Evolutionary conservation across 2,329 filamentous ascomycete species (phyloP).

Genomic region (Pseudogymnoascus sp.): DNA sequence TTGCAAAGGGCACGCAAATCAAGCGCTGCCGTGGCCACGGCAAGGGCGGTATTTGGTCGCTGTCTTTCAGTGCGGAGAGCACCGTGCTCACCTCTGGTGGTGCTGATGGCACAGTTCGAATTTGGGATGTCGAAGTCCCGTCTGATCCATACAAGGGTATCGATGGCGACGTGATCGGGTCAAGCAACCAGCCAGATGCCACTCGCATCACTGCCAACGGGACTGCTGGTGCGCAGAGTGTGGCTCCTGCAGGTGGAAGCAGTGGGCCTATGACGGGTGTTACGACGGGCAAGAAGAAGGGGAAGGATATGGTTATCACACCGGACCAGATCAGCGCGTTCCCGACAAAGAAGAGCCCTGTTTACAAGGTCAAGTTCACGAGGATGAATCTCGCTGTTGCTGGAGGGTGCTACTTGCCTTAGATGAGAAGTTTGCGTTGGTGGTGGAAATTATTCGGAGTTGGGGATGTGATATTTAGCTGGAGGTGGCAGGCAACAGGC

Average conservation of each 20-base stretch:
- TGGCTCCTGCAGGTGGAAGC: constrained; percentile 24
- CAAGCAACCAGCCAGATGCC: constrained; percentile 42
- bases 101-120: constrained; percentile 82
- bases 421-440: neutral
- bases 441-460: neutral
- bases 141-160: constrained; percentile 56
- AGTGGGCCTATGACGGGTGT: constrained; percentile 24
- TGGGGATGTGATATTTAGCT: constrained; percentile 4
- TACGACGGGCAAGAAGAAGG: constrained; percentile 59
- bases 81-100: constrained; percentile 84
- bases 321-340: constrained; percentile 93
- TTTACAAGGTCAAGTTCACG: constrained; percentile 89
- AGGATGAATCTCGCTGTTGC: constrained; percentile 91
- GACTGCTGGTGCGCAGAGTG: constrained; percentile 27
- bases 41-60: constrained; percentile 86
- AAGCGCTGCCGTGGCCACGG: constrained; percentile 93
- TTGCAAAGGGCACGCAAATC: constrained; percentile 74
- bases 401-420: constrained; percentile 56
- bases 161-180: constrained; percentile 31
- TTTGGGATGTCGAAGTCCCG: constrained; percentile 83
- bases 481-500: neutral
- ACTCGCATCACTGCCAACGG: constrained; percentile 44
- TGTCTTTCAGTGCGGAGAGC: constrained; percentile 90
- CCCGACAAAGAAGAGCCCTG: constrained; percentile 90
- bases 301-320: constrained; percentile 82